A percentile compares a stretch with the other conserved stretches of the same genome.
These are phyloP conservation scores for Volvariella volvacea DNA, from an alignment of 1,284 basidiomycete genomes.

Conservation along the genomic window DNA sequence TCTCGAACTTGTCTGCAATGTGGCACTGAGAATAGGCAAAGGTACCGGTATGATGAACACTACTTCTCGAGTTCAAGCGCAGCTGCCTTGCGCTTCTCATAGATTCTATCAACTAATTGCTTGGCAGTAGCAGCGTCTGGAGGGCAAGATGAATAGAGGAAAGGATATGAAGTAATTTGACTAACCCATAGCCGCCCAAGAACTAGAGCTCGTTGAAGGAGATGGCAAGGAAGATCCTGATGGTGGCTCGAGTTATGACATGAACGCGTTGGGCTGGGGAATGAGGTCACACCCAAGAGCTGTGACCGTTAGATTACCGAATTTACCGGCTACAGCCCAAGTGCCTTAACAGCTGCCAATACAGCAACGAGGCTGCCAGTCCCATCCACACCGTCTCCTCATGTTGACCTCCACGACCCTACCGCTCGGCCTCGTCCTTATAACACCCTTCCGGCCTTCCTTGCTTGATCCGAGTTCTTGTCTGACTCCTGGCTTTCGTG, in stretches of 20 bases:
- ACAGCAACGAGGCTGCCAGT: no score
- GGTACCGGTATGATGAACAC: neutral
- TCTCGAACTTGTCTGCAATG: constrained; percentile 74
- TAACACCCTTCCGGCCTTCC: constrained; percentile 30
- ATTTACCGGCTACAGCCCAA: no score
- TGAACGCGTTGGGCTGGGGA: neutral
- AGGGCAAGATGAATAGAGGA: neutral
- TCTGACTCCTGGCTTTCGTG: constrained; percentile 43
- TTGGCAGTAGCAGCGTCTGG: constrained; percentile 62
- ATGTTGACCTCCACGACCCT: constrained; percentile 11
- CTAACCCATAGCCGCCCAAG: no score
- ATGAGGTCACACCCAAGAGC: constrained; percentile 2
- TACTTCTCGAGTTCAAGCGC: constrained; percentile 95
- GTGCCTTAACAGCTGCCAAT: no score
- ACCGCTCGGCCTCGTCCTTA: constrained; percentile 26
- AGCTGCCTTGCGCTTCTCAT: constrained; percentile 94
- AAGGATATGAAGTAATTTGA: no score
- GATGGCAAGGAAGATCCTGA: no score
- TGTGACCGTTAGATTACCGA: neutral
- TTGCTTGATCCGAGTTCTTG: constrained; percentile 33
- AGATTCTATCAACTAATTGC: constrained; percentile 81
- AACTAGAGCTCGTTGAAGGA: no score
- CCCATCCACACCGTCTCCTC: constrained; percentile 11
- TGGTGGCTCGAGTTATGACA: no score
- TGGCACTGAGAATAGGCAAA: neutral